phyloP scores from a whole-genome alignment of 768 basidiomycete species.

The Pulveroboletus sp. region DNA sequence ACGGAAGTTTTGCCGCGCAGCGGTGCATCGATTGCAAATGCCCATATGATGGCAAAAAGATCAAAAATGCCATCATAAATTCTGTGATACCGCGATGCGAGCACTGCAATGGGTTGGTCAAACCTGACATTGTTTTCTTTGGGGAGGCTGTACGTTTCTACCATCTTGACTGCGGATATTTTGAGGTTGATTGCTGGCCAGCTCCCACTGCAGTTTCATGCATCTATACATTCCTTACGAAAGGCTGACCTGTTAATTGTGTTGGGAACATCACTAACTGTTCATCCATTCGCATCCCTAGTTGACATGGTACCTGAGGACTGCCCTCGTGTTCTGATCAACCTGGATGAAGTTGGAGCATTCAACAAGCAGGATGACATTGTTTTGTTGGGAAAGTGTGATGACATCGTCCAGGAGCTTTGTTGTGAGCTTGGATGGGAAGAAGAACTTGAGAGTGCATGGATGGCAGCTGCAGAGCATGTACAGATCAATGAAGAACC shows the following conservation, averaged over 20 bases:
- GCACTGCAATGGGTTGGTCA: conserved; percentile 68
- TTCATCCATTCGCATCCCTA: conserved; percentile 84
- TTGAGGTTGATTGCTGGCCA: conserved; percentile 25
- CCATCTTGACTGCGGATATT: neutral
- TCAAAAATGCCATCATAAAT: conserved; percentile 58
- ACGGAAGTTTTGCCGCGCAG: conserved; percentile 90
- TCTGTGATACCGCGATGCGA: conserved; percentile 61
- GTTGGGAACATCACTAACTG: conserved; percentile 85
- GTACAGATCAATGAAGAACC: conserved; percentile 16
- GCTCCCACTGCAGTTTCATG: conserved; percentile 72
- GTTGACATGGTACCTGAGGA: conserved; percentile 46
- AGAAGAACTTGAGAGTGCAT: conserved; percentile 51
- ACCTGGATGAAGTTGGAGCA: conserved; percentile 76
- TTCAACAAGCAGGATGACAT: conserved; percentile 58
- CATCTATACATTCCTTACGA: conserved; percentile 46
- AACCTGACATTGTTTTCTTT: conserved; percentile 96
- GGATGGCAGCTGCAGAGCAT: conserved; percentile 47
- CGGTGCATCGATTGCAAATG: conserved; percentile 72
- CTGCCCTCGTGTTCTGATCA: conserved; percentile 86
- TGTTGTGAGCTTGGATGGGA: conserved; percentile 73
- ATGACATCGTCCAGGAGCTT: conserved; percentile 58
- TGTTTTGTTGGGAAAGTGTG: conserved; percentile 65
- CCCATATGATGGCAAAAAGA: conserved; percentile 59
- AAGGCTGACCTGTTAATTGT: conserved; percentile 85
- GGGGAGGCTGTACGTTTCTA: conserved; percentile 62